Evolutionary conservation across 2,329 filamentous ascomycete species (phyloP).

Genomic region (Botrytis tulipae): DNA sequence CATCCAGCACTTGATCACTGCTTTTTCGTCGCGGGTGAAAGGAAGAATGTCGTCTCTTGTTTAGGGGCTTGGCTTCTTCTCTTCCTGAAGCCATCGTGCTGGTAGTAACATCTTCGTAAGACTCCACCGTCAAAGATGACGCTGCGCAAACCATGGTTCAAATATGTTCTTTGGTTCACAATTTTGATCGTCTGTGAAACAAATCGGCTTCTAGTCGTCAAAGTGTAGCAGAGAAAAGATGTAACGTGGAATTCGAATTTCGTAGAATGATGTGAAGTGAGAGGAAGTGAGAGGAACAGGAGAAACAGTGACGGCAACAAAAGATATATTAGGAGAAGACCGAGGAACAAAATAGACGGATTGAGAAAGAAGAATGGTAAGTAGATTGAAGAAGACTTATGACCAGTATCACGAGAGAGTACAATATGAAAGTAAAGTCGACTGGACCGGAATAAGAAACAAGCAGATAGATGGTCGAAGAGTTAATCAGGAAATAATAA

Average conservation of each 20-base stretch:
- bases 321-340: background rate
- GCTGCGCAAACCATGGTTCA: constrained; percentile 37
- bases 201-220: background rate
- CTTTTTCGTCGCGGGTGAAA: constrained; percentile 55
- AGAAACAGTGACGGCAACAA: background rate
- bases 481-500: background rate
- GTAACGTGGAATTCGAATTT: background rate
- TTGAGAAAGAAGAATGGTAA: background rate
- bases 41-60: constrained; percentile 52
- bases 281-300: background rate
- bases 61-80: constrained; percentile 29
- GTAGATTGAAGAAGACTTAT: constrained; percentile 17
- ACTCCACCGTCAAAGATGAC: constrained; percentile 38
- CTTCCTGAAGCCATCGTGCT: constrained; percentile 28
- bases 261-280: background rate
- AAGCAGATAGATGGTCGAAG: background rate
- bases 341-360: background rate
- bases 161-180: background rate
- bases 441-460: background rate
- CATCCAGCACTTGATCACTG: constrained; percentile 59
- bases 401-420: constrained; percentile 13
- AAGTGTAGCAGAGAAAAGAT: background rate
- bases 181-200: background rate
- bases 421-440: constrained; percentile 11
- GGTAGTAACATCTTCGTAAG: constrained; percentile 31